Percentiles rank a stretch among this genome's conserved stretches.
Evolutionary conservation across 2,329 filamentous ascomycete species (phyloP).

Genomic region (Aspergillus ustus): DNA sequence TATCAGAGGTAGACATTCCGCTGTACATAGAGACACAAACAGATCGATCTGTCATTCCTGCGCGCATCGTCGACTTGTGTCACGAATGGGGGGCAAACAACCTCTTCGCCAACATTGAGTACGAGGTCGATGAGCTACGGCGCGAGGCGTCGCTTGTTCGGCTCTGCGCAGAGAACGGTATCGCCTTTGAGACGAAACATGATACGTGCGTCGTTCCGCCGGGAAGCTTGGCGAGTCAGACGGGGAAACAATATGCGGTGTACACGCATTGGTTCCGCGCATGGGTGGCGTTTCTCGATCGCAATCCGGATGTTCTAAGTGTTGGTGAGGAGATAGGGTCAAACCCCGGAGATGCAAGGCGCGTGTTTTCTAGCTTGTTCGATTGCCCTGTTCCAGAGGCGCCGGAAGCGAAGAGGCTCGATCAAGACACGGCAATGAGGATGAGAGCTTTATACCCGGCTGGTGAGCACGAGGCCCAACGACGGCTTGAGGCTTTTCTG

Average conservation of each 20-base stretch:
- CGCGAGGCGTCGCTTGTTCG: constrained; percentile 72
- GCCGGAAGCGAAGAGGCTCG: constrained; percentile 67
- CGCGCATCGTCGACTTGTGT: constrained; percentile 67
- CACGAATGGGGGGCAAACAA: constrained; percentile 74
- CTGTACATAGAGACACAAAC: constrained; percentile 74
- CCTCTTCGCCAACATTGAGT: constrained; percentile 83
- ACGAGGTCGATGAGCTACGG: constrained; percentile 87
- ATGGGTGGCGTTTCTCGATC: constrained; percentile 75
- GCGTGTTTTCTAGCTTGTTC: constrained; percentile 63
- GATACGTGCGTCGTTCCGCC: constrained; percentile 85
- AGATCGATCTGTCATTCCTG: constrained; percentile 65
- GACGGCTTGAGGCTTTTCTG: constrained; percentile 69
- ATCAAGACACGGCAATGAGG: constrained; percentile 61
- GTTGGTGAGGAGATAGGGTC: constrained; percentile 60
- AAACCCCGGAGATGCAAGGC: constrained; percentile 58
- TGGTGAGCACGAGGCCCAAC: constrained; percentile 72
- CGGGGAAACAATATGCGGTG: constrained; percentile 80
- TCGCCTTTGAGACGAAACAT: constrained; percentile 73
- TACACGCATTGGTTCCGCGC: constrained; percentile 81
- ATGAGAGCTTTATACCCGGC: constrained; percentile 70
- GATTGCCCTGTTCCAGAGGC: constrained; percentile 62
- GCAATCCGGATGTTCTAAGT: constrained; percentile 69
- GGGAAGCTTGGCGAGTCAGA: constrained; percentile 67
- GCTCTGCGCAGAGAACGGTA: constrained; percentile 63
- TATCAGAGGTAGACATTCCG: constrained; percentile 75